phyloP scores from a whole-genome alignment of 129 eudicot species.

The Arctium minus region DNA sequence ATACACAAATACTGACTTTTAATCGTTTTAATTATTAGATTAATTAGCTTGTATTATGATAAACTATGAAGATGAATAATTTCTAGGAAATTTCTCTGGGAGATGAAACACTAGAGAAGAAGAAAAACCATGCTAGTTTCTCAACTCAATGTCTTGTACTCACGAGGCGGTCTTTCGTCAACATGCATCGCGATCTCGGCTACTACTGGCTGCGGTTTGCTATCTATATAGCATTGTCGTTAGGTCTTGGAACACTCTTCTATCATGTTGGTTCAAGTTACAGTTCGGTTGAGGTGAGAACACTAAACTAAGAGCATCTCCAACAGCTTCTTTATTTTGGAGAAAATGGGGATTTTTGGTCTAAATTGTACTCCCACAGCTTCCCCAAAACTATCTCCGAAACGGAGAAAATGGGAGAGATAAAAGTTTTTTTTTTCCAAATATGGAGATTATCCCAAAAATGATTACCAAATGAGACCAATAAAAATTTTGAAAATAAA shows the following conservation, averaged over 20 bases:
- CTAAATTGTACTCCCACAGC: no score
- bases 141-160: slow-evolving; percentile 53
- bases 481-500: no score
- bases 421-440: no score
- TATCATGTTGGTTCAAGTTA: slow-evolving; percentile 43
- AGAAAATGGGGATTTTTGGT: no score
- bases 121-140: slow-evolving; percentile 48
- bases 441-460: no score
- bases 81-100: slow-evolving; percentile 6
- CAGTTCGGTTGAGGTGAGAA: slow-evolving; percentile 54
- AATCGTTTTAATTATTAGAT: neutral
- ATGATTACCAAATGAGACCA: no score
- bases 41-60: neutral
- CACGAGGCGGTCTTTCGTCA: slow-evolving; percentile 52
- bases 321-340: no score
- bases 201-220: slow-evolving; percentile 70
- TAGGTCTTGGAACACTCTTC: slow-evolving; percentile 55
- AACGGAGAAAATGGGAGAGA: no score
- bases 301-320: no score
- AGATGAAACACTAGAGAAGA: slow-evolving; percentile 23
- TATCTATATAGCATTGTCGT: slow-evolving; percentile 43
- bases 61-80: neutral
- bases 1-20: neutral
- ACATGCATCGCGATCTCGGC: slow-evolving; percentile 66
- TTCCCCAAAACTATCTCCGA: no score